Base-by-base conservation (phyloP, 441 rosid species). In the Dalechampia spathulata region DNA sequence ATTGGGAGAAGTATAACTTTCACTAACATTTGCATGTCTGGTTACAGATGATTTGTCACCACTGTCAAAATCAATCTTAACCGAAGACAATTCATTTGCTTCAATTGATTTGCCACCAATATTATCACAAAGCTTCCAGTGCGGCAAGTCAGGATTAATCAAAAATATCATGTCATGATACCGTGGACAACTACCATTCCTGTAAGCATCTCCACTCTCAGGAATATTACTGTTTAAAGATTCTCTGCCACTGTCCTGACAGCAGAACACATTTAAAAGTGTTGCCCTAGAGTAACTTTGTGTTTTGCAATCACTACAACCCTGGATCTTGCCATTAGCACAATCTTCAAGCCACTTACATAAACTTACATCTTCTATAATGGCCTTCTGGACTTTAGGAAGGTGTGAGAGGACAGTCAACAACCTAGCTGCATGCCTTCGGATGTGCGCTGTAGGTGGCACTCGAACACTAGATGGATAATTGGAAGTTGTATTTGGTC, bases 281-380 rank as follows among this genome's bases (percentile, higher is more conserved):
- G 82, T 81, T 26, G 93, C 89, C 78, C 96, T 77, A 3, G 99
- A 96, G 83, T 85, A 90, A 76, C 97, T 93, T 69, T 79, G 90
- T 41, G 72, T 68, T 75, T 93, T 93, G 50, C 65, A 83, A 81
- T 93, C 97, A 71, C 27, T 75, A 71, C 94, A 82, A 60, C 96
- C 83, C 21, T 85, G 71, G 57, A 82, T 75, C 57, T 72, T 77
- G 61, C 90, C 88, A 58, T 66, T 65, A 46, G 99, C 95, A 81
- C 99, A 89, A 65, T 83, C 96, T 56, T 85, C 93, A 72, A 93
- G 97, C 99, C 99, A 93, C 51, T 71, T 73, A 72, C 82, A 87
- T 89, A 83, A 85, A 57, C 67, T 61, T 71, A 78, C 70, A 73
- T 93, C 99, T 7, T 76, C 78, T 50, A 69, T 45, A 65, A 89